These are phyloP conservation scores for Spergularia azorica DNA, from an alignment of 179 eudicot genomes.

Conservation along the genomic window DNA sequence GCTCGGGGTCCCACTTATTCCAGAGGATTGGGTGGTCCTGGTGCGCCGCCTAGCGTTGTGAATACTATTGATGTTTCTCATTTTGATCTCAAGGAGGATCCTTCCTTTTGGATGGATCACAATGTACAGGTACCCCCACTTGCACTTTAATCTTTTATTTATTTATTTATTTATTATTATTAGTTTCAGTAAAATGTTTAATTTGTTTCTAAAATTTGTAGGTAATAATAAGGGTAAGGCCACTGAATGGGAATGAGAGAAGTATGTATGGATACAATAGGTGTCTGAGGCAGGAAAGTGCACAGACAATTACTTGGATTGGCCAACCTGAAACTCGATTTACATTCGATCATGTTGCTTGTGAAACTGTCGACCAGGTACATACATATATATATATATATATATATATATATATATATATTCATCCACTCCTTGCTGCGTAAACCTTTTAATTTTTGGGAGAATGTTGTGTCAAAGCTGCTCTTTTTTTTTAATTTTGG, in stretches of 20 bases:
- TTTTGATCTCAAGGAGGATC: slow-evolving; percentile 92
- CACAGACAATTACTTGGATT: slow-evolving; percentile 84
- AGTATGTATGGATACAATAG: slow-evolving; percentile 61
- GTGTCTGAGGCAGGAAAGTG: slow-evolving; percentile 88
- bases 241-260: slow-evolving; percentile 70
- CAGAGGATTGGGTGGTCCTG: slow-evolving; percentile 52
- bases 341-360: slow-evolving; percentile 96
- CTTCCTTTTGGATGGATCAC: slow-evolving; percentile 99
- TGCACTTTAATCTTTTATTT: not conserved
- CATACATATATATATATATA: too few species aligned
- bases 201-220: slow-evolving; percentile 23
- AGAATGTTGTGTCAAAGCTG: slow-evolving; percentile 7
- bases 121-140: slow-evolving; percentile 66
- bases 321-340: slow-evolving; percentile 94
- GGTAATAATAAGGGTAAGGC: slow-evolving; percentile 91
- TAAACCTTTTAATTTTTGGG: not conserved
- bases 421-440: not conserved
- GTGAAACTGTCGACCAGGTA: slow-evolving; percentile 95
- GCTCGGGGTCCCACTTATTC: slow-evolving; percentile 53
- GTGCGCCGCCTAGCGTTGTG: slow-evolving; percentile 41
- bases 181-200: not conserved
- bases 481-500: slow-evolving; percentile 20
- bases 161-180: not conserved
- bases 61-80: slow-evolving; percentile 77
- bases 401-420: too few species aligned